These are phyloP conservation scores for Nicotiana attenuata DNA, from an alignment of 257 asterid genomes.

Conservation along the genomic window DNA sequence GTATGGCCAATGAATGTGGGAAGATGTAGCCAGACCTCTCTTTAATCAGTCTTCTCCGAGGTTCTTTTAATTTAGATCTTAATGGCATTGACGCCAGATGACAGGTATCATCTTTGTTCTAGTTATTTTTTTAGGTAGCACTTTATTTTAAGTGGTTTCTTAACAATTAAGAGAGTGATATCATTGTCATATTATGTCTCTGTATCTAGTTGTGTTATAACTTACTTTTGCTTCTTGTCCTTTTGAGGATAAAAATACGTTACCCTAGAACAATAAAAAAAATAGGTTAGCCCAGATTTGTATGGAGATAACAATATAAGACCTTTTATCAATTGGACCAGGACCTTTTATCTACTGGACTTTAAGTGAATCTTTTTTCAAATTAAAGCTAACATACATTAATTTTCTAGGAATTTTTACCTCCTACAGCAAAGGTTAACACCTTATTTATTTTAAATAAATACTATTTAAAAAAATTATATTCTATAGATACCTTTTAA, in stretches of 20 bases:
- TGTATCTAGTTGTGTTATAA: not conserved
- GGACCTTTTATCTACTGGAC: slow-evolving; percentile 9
- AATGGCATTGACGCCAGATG: not conserved
- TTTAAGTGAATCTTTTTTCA: not conserved
- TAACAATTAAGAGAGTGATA: not conserved
- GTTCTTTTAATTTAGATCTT: too few relatives aligned
- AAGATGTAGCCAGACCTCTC: too few relatives aligned
- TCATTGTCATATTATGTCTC: not conserved
- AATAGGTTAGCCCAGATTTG: not conserved
- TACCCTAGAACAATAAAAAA: not conserved
- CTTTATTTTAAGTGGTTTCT: not conserved
- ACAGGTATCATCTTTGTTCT: too few relatives aligned
- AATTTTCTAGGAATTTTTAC: too few relatives aligned
- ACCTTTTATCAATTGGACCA: slow-evolving; percentile 8
- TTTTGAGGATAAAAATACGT: not conserved
- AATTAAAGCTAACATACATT: too few relatives aligned
- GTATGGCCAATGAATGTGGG: too few relatives aligned
- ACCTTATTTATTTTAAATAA: too few relatives aligned
- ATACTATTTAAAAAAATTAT: too few relatives aligned
- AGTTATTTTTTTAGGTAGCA: not conserved
- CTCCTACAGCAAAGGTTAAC: too few relatives aligned
- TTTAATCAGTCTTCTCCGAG: too few relatives aligned
- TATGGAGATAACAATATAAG: slow-evolving; percentile 10
- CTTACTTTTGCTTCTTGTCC: not conserved
- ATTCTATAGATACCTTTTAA: too few relatives aligned